A percentile compares a stretch with the other conserved stretches of the same genome.
Evolutionary conservation across 768 basidiomycete genomes (phyloP).

Genomic region (Russula sp.): DNA sequence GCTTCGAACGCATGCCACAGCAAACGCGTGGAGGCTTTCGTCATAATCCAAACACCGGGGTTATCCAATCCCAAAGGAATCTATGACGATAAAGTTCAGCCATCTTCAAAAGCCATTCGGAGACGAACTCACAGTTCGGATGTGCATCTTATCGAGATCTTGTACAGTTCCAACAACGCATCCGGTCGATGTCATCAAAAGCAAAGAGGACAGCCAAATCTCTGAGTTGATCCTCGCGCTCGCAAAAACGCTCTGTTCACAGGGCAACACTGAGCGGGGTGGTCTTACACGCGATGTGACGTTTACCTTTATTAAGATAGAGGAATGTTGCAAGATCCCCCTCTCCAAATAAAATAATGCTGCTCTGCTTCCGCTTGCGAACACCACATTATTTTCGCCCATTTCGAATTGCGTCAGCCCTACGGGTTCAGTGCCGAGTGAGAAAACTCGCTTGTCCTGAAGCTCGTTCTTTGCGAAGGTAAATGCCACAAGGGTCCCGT

Average conservation of each 20-base stretch:
- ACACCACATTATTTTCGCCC: conserved; percentile 54
- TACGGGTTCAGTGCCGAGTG: conserved; percentile 68
- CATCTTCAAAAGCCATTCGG: conserved; percentile 3
- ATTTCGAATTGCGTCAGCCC: conserved; percentile 53
- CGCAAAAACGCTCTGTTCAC: conserved; percentile 45
- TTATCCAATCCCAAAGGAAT: conserved; percentile 68
- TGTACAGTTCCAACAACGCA: conserved; percentile 65
- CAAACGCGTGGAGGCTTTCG: conserved; percentile 53
- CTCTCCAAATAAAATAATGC: conserved; percentile 67
- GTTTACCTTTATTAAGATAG: conserved; percentile 65
- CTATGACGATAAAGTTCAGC: conserved; percentile 39
- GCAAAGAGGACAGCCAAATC: conserved; percentile 51
- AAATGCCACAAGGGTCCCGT: conserved; percentile 67
- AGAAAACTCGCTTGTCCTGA: conserved; percentile 54
- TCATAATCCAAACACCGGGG: conserved; percentile 68
- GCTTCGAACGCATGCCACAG: conserved; percentile 57
- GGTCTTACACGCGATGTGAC: not conserved
- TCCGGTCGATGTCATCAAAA: conserved; percentile 52
- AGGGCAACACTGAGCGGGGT: not conserved
- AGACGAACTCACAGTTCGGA: conserved; percentile 58
- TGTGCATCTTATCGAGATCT: conserved; percentile 74
- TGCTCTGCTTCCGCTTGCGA: conserved; percentile 70
- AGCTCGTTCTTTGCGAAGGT: conserved; percentile 41
- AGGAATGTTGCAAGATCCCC: conserved; percentile 61
- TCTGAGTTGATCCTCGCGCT: conserved; percentile 53